Conservation (phyloP, 1,284 basidiomycete species). For the Cutaneotrichosporon daszewskae region DNA sequence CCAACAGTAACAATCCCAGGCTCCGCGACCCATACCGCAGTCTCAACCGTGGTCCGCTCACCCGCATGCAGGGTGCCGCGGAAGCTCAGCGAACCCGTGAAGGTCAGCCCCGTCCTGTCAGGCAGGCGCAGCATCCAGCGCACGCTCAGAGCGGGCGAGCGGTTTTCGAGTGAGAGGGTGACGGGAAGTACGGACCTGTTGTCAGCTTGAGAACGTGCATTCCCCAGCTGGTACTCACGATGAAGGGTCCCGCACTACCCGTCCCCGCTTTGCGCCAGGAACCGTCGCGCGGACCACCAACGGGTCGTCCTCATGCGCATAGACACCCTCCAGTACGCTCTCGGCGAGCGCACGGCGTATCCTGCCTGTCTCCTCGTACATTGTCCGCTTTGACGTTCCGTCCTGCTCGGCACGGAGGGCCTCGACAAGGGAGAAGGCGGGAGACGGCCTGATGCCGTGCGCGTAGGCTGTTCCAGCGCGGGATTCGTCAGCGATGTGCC, state of each 20-base stretch:
- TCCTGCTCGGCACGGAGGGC: conserved; percentile 56
- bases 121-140: conserved; percentile 34
- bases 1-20: conserved; percentile 23
- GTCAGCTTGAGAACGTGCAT: conserved; percentile 1
- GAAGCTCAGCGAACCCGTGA: conserved; percentile 21
- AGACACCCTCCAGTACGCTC: conserved; percentile 62
- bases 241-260: neutral
- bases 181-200: conserved; percentile 58
- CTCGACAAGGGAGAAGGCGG: conserved; percentile 56
- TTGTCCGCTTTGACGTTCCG: conserved; percentile 62
- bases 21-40: conserved; percentile 24
- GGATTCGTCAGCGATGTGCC: conserved; percentile 54
- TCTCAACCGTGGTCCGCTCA: conserved; percentile 5
- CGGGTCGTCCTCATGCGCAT: conserved; percentile 73
- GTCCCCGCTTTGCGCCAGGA: conserved; percentile 7
- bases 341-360: conserved; percentile 63
- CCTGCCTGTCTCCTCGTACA: conserved; percentile 81
- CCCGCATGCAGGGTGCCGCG: conserved; percentile 26
- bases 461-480: conserved; percentile 60
- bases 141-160: conserved; percentile 30
- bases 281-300: conserved; percentile 43
- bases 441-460: conserved; percentile 60
- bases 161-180: conserved; percentile 60
- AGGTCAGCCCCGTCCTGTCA: conserved; percentile 2
- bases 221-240: too few species aligned